Evolutionary conservation across 2,329 filamentous ascomycete species (phyloP), one percentile per base, ranked within the genome.

Genomic region (Monosporascus ibericus): DNA sequence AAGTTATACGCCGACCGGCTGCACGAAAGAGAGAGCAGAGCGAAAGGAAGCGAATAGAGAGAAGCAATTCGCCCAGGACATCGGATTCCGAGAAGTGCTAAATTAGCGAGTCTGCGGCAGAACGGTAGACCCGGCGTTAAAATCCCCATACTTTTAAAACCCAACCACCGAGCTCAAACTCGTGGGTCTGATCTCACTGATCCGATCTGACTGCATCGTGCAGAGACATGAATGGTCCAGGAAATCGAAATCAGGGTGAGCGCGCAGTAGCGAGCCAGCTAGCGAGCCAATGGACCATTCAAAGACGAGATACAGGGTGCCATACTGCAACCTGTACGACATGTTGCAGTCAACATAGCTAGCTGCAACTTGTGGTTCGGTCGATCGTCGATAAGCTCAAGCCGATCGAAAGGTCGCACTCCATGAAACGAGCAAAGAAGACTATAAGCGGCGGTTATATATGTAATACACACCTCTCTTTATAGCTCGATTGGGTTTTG

Each of bases 241-340:
- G 54, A 48, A 57, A 14, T 34, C 30, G 30, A 34, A 57, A 58
- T 46, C 52, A 56, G 51, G 54, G 48, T 52, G 55, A 30, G 47
- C 51, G 52, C 51, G 57, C 57, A 60, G 57, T 58, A 58, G 56
- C 51, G 52, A 55, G 53, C 54, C 51, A 20, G 38, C 18, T n/a
- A n/a, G 38, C 5, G 17, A 27, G 14, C 15, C 22, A n/a, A 25
- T 27, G 42, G 4, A 3, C 47, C 51, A 49, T 50, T 44, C 18
- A 51, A 38, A 44, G 44, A n/a, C 17, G 47, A 39, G n/a, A 25
- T 48, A 34, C 36, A 44, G 46, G 50, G 42, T 48, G 51, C 48
- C 48, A 36, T 42, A 42, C 47, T 48, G 44, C 48, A 34, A 30
- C 25, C 46, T 49, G 52, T 54, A 54, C 54, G 49, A 54, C 54